Percentiles rank a stretch among this genome's conserved stretches.
Evolutionary conservation across 2,329 filamentous ascomycete genomes (phyloP).

Genomic region (Onygenales sp.): DNA sequence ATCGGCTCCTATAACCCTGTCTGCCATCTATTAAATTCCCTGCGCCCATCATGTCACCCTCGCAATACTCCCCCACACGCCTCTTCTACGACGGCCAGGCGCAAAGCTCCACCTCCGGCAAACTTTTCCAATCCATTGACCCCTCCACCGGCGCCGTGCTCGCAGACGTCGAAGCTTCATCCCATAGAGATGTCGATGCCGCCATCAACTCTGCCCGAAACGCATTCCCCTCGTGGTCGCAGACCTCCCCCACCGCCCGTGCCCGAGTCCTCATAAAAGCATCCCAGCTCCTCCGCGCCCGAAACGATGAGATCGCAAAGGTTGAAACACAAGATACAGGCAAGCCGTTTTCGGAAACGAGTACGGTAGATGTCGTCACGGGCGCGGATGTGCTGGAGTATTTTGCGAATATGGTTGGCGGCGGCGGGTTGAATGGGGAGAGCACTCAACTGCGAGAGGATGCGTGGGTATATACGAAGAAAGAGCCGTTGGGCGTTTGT

Average conservation of each 20-base stretch:
- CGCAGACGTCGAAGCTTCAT: conserved; percentile 63
- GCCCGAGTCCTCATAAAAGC: conserved; percentile 70
- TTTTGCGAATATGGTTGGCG: conserved; percentile 69
- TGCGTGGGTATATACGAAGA: conserved; percentile 74
- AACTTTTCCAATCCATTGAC: conserved; percentile 63
- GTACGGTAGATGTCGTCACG: conserved; percentile 70
- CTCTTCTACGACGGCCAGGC: conserved; percentile 67
- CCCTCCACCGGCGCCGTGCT: conserved; percentile 61
- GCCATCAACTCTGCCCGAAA: conserved; percentile 61
- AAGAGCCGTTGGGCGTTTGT: conserved; percentile 73
- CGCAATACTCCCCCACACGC: conserved; percentile 44
- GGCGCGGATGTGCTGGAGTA: conserved; percentile 81
- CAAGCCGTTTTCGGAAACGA: conserved; percentile 77
- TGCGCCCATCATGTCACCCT: conserved; percentile 17
- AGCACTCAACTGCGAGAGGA: conserved; percentile 63
- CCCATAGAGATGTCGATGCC: conserved; percentile 56
- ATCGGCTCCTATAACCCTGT: background rate
- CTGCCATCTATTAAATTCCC: background rate
- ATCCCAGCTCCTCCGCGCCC: conserved; percentile 60
- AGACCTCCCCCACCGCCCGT: conserved; percentile 63
- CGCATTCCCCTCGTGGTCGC: conserved; percentile 69
- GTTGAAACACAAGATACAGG: conserved; percentile 80
- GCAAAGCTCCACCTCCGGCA: conserved; percentile 50
- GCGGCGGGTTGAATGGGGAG: conserved; percentile 71
- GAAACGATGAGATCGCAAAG: conserved; percentile 69